phyloP scores from a whole-genome alignment of 1,284 basidiomycete species.

The Mycena citricolor region DNA sequence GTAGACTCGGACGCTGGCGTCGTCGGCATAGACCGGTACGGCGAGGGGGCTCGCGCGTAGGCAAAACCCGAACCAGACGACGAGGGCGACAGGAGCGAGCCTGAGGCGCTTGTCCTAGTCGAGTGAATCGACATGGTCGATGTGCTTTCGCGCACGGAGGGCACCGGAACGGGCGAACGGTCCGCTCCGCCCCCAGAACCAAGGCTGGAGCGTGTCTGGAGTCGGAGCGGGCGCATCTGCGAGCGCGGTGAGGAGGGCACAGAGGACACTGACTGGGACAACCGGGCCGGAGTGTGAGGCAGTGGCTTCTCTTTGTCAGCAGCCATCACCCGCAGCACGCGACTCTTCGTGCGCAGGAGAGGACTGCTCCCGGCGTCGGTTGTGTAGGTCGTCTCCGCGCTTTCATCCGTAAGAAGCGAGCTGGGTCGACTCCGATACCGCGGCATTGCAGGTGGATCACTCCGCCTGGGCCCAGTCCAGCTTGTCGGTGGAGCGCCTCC shows the following conservation, averaged over 20 bases:
- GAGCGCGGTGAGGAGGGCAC: no score
- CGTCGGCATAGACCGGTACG: no score
- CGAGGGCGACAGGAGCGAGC: constrained; percentile 16
- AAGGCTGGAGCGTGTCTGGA: constrained; percentile 23
- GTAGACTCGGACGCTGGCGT: constrained; percentile 26
- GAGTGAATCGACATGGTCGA: constrained; percentile 7
- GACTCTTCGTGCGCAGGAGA: constrained; percentile 15
- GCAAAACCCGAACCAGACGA: no score
- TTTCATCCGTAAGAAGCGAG: constrained; percentile 11
- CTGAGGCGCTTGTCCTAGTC: constrained; percentile 12
- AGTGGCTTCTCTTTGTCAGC: constrained; percentile 22
- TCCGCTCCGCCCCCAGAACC: constrained; percentile 31
- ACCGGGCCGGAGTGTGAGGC: constrained; percentile 13
- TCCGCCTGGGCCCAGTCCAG: constrained; percentile 18
- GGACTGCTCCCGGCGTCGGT: constrained; percentile 9
- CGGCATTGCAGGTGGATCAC: constrained; percentile 9
- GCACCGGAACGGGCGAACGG: constrained; percentile 36
- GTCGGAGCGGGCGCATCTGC: constrained; percentile 17
- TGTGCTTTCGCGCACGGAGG: constrained; percentile 17
- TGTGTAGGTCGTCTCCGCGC: constrained; percentile 4
- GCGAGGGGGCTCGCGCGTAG: no score
- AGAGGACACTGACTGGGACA: no score
- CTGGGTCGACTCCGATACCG: constrained; percentile 9
- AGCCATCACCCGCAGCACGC: constrained; percentile 20
- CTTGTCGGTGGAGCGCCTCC: constrained; percentile 15